Evolutionary conservation across 1,139 yeast species (phyloP), one percentile per base, ranked within the genome.

Genomic region (Kluyveromyces sp.): DNA sequence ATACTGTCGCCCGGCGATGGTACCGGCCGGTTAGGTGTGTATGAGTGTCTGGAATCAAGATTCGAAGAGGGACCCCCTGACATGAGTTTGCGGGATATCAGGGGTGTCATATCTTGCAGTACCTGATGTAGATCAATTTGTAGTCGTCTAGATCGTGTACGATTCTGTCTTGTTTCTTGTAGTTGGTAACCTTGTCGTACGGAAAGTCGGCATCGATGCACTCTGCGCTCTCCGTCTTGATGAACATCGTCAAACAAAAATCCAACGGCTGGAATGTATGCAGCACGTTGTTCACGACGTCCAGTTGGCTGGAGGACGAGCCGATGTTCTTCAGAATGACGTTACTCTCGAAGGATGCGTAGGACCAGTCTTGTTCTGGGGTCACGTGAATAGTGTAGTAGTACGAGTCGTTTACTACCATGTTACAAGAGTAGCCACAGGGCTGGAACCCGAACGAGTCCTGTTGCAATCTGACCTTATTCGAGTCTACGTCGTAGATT

Each of bases 371-470:
- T 16, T 72, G 64, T 63, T 92, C 97, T 0, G 98, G 98, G 0
- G 98, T 92, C 34, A 92, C 85, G 63, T 92, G 98, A 49, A 89
- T 72, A 15, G 97, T 92, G 61, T 86, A 88, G 68, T 89, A 92
- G 61, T 75, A 76, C 19, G 76, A 75, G 17, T 71, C 74, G 44
- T 76, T 69, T 42, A 84, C 65, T 39, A 87, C 69, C 22, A 94
- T 82, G 64, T 92, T 92, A 41, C 96, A 85, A 2, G 96, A 86
- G 61, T 79, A 92, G 13, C 98, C 98, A 65, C 97, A 92, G 2
- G 98, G 98, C n/a, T 85, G 71, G 63, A 92, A 92, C 26, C 94
- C 82, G 67, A 88, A 92, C 3, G 96, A 86, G 68, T 89, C 97
- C 57, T 81, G 87, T 60, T 75, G 75, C 26, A 65, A 61, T 2